A percentile compares a stretch with the other conserved stretches of the same genome.
phyloP scores from a whole-genome alignment of 2,329 filamentous ascomycete species.

The Ceratocystiopsis sp. region DNA sequence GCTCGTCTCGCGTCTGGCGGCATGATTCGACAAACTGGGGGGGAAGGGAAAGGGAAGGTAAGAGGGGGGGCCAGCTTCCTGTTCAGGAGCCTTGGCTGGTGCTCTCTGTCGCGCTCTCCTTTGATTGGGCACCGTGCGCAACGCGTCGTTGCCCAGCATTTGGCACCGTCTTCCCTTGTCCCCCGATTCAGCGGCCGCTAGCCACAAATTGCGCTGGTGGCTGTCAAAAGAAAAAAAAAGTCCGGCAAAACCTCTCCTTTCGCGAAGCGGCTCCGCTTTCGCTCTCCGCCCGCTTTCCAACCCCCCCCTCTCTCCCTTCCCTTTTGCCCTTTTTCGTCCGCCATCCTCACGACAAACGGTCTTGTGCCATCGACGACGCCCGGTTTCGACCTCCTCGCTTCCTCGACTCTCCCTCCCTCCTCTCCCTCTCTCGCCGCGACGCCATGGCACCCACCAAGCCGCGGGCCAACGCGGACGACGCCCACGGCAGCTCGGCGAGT shows the following conservation, averaged over 20 bases:
- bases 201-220: neutral
- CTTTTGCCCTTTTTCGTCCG: no score
- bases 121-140: no score
- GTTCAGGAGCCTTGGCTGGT: neutral
- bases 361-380: neutral
- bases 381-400: neutral
- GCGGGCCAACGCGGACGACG: slow-evolving; percentile 6
- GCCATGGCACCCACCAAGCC: slow-evolving; percentile 7
- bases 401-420: no score
- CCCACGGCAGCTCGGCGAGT: neutral
- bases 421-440: no score
- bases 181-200: no score
- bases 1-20: no score
- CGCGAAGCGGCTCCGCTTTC: no score
- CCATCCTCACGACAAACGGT: neutral
- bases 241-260: neutral
- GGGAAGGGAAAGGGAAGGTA: no score
- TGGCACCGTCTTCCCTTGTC: no score
- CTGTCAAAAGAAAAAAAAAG: neutral
- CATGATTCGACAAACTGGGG: neutral
- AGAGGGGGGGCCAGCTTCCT: neutral
- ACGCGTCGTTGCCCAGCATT: no score
- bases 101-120: no score
- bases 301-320: neutral
- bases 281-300: neutral